Conservation (phyloP, 371 early-diverging fungal species). For the Mortierella sp. region DNA sequence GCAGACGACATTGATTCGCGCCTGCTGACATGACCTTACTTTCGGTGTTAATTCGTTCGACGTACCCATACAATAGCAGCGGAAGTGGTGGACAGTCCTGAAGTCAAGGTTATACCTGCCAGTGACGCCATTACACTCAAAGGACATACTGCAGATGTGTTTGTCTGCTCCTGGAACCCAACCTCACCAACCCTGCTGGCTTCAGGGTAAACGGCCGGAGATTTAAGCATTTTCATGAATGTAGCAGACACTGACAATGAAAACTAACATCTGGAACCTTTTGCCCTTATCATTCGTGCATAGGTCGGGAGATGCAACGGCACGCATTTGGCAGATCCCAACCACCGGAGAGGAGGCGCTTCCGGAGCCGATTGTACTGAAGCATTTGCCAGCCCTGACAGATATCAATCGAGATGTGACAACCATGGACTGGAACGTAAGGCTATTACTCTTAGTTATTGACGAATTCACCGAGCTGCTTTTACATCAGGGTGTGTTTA, state of each 20-base stretch:
- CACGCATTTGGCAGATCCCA: constrained; percentile 86
- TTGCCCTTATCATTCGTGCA: not conserved
- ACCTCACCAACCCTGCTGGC: constrained; percentile 75
- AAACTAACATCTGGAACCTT: not conserved
- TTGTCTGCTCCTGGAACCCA: constrained; percentile 92
- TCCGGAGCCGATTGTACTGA: constrained; percentile 68
- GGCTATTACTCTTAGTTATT: constrained; percentile 25
- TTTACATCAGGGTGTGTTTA: not conserved
- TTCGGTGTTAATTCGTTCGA: not conserved
- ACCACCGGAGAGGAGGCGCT: constrained; percentile 49
- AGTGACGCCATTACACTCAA: constrained; percentile 63
- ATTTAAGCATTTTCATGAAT: not conserved
- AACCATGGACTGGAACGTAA: constrained; percentile 94
- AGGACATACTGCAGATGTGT: constrained; percentile 82
- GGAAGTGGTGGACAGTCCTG: constrained; percentile 25
- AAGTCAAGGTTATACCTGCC: constrained; percentile 47
- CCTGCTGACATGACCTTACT: not conserved
- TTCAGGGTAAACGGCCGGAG: constrained; percentile 74
- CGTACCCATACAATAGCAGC: constrained; percentile 12
- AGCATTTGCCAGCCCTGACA: constrained; percentile 68
- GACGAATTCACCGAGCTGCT: not conserved
- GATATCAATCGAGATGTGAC: constrained; percentile 81
- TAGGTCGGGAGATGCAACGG: constrained; percentile 89
- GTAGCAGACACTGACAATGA: not conserved
- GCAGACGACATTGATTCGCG: no score